Evolutionary conservation across 192 early-diverging fungal genomes (phyloP).

Genomic region (Coemansia sp.): DNA sequence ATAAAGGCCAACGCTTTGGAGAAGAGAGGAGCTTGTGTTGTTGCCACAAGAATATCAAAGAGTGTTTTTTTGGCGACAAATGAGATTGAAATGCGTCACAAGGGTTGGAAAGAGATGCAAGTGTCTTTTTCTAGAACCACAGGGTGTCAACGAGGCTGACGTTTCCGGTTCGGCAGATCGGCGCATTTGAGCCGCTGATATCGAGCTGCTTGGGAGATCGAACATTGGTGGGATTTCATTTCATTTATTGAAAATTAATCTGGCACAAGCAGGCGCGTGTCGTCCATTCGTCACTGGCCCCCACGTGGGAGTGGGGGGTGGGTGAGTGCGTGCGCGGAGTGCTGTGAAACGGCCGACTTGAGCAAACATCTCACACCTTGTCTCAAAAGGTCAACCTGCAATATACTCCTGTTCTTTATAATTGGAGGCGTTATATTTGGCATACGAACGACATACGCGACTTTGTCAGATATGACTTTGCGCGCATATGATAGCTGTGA

Average conservation of each 20-base stretch:
- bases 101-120: too few species aligned
- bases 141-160: too few species aligned
- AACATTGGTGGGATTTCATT: too few species aligned
- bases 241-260: too few species aligned
- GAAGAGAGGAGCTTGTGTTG: background rate
- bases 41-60: background rate
- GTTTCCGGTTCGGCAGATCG: too few species aligned
- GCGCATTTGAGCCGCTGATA: too few species aligned
- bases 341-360: background rate
- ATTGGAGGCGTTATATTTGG: too few species aligned
- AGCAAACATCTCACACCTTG: background rate
- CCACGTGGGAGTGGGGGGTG: background rate
- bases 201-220: too few species aligned
- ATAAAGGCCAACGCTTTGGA: constrained; percentile 9
- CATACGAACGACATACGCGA: too few species aligned
- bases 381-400: background rate
- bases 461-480: constrained; percentile 2
- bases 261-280: background rate
- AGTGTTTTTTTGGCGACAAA: too few species aligned
- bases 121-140: too few species aligned
- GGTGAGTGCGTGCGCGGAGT: background rate
- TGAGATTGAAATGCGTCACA: too few species aligned
- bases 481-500: background rate
- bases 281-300: background rate
- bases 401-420: background rate